Base-by-base conservation (phyloP, 1,284 basidiomycete species). In the Gymnopus androsaceus region DNA sequence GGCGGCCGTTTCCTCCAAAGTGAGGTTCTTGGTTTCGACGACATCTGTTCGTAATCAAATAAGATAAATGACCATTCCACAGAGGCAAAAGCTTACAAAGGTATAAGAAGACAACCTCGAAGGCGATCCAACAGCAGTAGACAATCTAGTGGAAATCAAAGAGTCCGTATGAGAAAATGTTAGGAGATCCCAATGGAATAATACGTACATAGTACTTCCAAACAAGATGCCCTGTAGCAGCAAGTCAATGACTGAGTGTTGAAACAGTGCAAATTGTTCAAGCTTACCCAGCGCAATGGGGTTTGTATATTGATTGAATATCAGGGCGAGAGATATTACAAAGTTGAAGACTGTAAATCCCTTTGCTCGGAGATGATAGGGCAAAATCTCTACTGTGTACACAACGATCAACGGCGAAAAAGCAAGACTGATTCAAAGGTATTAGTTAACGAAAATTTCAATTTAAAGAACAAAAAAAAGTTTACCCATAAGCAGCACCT, bases 221-320 rank as follows among this genome's bases (percentile, higher is more conserved):
- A 44, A 67, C 72, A 50, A 89, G 71, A 36, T 68, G 65, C 7
- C 71, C 70, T 42, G 19, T 69, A 69, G 71, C 70, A 40, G 87
- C 75, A 9, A 51, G 40, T 17, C 67, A 21, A 31, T 36, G 8
- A 27, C 33, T 36, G 3, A 51, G n/a, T 28, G 45, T 14, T 46
- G 40, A 17, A 25, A 19, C 4, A 11, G 31, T 9, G 19, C 7
- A n/a, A 23, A 53, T 7, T 3, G 14, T 38, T 49, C 3, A 45
- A 28, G 19, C 65, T 30, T 49, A 70, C 69, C 69, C 27, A 77
- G 68, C 30, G 87, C 88, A 63, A 92, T 80, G 11, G 89, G 90
- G 74, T 92, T 92, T 66, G 86, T 82, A 65, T 88, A 91, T 69
- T 91, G 88, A 69, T 91, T 92, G 76, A 90, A 89, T 60, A 87